Evolutionary conservation across 805 yeast species (phyloP).

Genomic region (Wickerhamomyces canadensis): DNA sequence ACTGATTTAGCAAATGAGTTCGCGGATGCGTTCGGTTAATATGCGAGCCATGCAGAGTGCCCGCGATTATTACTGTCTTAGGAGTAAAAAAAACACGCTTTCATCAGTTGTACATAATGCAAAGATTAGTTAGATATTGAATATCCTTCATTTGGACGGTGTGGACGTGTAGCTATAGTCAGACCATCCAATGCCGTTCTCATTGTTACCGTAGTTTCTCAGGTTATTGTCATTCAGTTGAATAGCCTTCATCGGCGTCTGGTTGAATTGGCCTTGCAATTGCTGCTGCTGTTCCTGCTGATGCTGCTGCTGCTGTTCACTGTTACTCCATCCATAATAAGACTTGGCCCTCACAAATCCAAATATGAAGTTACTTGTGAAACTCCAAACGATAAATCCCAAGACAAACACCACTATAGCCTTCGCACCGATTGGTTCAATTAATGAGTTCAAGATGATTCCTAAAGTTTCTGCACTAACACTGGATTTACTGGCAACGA

Average conservation of each 20-base stretch:
- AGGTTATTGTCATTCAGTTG: not conserved
- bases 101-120: not conserved
- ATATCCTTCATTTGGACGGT: not conserved
- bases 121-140: not conserved
- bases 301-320: slow-evolving; percentile 4
- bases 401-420: slow-evolving; percentile 41
- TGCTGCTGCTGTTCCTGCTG: slow-evolving; percentile 5
- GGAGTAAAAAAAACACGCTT: no score
- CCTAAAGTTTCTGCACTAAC: slow-evolving; percentile 63
- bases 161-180: not conserved
- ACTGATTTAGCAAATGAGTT: no score
- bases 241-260: not conserved
- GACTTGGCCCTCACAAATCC: slow-evolving; percentile 57
- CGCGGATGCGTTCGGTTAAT: no score
- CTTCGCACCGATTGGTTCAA: slow-evolving; percentile 64
- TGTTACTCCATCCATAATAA: slow-evolving; percentile 30
- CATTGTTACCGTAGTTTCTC: no score
- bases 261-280: not conserved
- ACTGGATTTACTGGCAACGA: slow-evolving; percentile 44
- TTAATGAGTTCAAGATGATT: slow-evolving; percentile 50
- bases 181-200: no score
- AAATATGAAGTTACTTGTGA: slow-evolving; percentile 56
- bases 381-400: slow-evolving; percentile 39
- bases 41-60: no score
- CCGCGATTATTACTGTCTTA: no score